Evolutionary conservation across 371 early-diverging fungal species (phyloP), one percentile per base, ranked within the genome.

Genomic region (Syncephalastrum sp.): DNA sequence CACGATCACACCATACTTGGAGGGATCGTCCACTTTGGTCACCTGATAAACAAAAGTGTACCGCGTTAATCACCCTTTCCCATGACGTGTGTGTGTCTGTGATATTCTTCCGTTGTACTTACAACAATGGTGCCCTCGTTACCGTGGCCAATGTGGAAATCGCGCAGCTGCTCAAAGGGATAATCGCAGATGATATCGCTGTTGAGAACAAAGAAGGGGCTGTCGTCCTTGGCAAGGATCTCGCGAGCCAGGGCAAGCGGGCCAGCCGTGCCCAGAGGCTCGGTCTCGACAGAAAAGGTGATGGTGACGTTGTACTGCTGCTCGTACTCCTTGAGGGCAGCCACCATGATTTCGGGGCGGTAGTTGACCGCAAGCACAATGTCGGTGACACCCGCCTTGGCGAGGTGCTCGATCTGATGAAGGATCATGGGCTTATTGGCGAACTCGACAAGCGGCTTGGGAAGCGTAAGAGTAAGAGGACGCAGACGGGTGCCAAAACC

Each of bases 361-460:
- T 99, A 99, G 81, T 98, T 99, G 67, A 99, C 98, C 52, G 99
- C 99, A 44, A 99, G 83, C 27, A 99, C 98, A 51, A 99, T 89
- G 78, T 99, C 98, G 29, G 86, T 93, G 45, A 99, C 97, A 56
- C 99, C 99, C 60, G 91, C 95, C 90, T 95, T 87, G 56, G 90
- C 95, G n/a, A 99, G 82, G 15, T 91, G 93, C 75, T 97, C 96
- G 67, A 99, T 99, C 75, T 99, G 99, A 79, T 99, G 99, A 55
- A 96, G 84, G 70, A 99, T 94, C 92, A 99, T 99, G 49, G 99
- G 99, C 75, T 89, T 93, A 85, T 99, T 99, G 48, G 93, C 95
- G 79, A 99, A 99, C 70, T 97, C 96, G 23, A 99, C 97, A 57
- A 99, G 83, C 42, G 99, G 99, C 82, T 99, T 99, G 57, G 99